These are phyloP conservation scores for Lojkania enalia DNA, from an alignment of 2,329 filamentous ascomycete species.

Conservation along the genomic window DNA sequence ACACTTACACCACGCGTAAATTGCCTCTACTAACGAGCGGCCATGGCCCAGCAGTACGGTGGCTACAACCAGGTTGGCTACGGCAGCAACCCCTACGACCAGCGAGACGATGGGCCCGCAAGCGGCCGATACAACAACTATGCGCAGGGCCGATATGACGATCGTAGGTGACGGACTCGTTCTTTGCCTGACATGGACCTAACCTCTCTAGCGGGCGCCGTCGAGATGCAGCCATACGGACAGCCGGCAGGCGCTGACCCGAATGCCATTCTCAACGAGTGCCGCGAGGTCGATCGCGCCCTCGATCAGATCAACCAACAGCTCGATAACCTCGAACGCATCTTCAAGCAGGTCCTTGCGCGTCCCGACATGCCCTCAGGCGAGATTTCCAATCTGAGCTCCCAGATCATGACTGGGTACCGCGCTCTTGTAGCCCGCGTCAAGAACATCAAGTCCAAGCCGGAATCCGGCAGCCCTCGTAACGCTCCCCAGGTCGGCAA, in stretches of 20 bases:
- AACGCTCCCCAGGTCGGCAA: constrained; percentile 81
- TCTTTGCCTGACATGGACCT: background rate
- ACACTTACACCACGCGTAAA: background rate
- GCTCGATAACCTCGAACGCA: constrained; percentile 69
- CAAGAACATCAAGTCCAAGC: constrained; percentile 78
- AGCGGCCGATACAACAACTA: constrained; percentile 61
- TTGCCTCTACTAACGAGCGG: constrained; percentile 16
- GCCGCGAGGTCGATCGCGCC: constrained; percentile 75
- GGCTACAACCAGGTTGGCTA: constrained; percentile 47
- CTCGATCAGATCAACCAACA: constrained; percentile 75
- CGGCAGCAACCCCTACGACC: constrained; percentile 50
- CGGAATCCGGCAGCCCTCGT: constrained; percentile 70
- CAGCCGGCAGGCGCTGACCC: constrained; percentile 53
- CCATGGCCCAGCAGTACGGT: constrained; percentile 43
- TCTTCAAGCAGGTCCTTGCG: constrained; percentile 72
- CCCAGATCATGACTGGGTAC: constrained; percentile 83
- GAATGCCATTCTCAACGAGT: constrained; percentile 82
- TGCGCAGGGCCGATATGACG: constrained; percentile 43
- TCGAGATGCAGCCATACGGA: constrained; percentile 71
- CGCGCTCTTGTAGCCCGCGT: constrained; percentile 77
- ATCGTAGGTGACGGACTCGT: constrained; percentile 23
- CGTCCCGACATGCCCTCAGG: constrained; percentile 74
- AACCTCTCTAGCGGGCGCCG: constrained; percentile 46
- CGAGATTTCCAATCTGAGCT: constrained; percentile 71
- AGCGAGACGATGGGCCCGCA: constrained; percentile 43